Conservation (phyloP, 2,329 filamentous ascomycete genomes). For the Pyrenophora graminea region DNA sequence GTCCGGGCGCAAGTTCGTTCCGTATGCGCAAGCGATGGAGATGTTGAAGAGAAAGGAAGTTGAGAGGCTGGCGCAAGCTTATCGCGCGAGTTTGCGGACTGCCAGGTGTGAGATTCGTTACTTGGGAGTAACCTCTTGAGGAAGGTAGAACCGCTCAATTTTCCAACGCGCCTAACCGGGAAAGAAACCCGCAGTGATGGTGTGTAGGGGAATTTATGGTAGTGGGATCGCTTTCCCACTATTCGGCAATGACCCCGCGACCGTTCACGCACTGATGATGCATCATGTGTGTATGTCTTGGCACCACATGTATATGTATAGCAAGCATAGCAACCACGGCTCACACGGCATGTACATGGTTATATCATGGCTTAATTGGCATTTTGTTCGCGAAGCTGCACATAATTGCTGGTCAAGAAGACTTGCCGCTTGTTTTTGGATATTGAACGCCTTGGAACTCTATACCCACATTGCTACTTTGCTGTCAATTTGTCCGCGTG, state of each 20-base stretch:
- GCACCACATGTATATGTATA: not conserved
- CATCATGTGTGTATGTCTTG: conserved; percentile 10
- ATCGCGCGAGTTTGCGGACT: conserved; percentile 25
- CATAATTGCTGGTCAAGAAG: not conserved
- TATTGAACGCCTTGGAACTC: conserved; percentile 35
- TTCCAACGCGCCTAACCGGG: conserved; percentile 2
- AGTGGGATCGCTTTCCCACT: conserved; percentile 10
- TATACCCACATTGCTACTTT: conserved; percentile 23
- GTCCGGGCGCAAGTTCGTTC: conserved; percentile 1
- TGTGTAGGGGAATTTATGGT: not conserved
- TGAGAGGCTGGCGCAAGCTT: conserved; percentile 28
- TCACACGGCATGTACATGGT: not conserved
- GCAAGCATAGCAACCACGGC: no score
- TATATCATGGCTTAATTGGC: conserved; percentile 9
- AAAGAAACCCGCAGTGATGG: not conserved
- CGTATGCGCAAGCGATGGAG: conserved; percentile 11
- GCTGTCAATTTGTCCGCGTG: conserved; percentile 12
- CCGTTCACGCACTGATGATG: conserved; percentile 16
- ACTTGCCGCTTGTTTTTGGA: conserved; percentile 12
- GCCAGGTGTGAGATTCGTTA: conserved; percentile 17
- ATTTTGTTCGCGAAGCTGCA: conserved; percentile 7
- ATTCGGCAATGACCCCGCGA: conserved; percentile 22
- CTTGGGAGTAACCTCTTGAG: conserved; percentile 31
- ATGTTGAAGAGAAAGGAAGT: conserved; percentile 14
- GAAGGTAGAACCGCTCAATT: conserved; percentile 30